Conservation (phyloP, 768 basidiomycete species). For the Naganishia kalamii region DNA sequence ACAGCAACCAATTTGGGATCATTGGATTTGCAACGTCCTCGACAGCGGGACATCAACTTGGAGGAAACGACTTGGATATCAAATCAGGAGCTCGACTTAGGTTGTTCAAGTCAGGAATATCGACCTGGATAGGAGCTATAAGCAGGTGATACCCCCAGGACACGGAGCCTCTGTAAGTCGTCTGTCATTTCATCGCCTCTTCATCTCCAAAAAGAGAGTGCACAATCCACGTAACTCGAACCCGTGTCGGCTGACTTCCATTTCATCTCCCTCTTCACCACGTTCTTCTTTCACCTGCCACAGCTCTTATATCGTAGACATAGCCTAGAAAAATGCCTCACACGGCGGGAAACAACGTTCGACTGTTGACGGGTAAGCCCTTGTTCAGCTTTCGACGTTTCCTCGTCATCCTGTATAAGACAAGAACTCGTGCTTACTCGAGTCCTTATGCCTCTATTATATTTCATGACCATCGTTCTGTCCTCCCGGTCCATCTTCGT, state of each 20-base stretch:
- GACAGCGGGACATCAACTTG: not conserved
- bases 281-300: not conserved
- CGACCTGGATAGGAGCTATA: not conserved
- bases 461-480: not conserved
- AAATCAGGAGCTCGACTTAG: not conserved
- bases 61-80: not conserved
- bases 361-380: constrained; percentile 45
- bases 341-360: constrained; percentile 46
- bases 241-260: not conserved
- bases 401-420: constrained; percentile 6
- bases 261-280: not conserved
- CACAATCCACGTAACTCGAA: not conserved
- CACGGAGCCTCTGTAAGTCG: too few species aligned
- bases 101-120: not conserved
- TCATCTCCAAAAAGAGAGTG: too few species aligned
- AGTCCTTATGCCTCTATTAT: not conserved
- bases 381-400: constrained; percentile 3
- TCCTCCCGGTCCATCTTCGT: not conserved
- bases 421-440: not conserved
- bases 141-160: not conserved
- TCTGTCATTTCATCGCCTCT: too few species aligned
- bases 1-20: not conserved
- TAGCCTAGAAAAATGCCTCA: constrained; percentile 26
- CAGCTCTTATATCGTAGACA: not conserved
- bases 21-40: not conserved